A percentile compares a stretch with the other conserved stretches of the same genome.
phyloP scores from a whole-genome alignment of 441 rosid species.

The Populus hybrid region DNA sequence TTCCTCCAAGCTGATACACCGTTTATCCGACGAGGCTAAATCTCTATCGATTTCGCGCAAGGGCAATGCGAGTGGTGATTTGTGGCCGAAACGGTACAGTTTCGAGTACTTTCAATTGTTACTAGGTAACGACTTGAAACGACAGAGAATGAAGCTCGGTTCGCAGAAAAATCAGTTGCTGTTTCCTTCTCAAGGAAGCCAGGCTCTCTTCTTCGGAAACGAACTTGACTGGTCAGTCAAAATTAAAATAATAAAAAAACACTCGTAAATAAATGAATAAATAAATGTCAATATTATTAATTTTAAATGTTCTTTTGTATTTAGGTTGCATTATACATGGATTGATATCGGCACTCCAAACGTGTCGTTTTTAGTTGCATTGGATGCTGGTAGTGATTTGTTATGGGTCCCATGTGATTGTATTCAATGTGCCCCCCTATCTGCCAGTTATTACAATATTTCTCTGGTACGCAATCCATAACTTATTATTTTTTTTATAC shows the following conservation, averaged over 20 bases:
- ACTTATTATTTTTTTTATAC: too few relatives aligned
- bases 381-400: conserved; percentile 83
- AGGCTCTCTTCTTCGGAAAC: conserved; percentile 25
- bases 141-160: conserved; percentile 21
- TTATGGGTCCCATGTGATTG: conserved; percentile 94
- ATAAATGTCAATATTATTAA: background rate
- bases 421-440: conserved; percentile 71
- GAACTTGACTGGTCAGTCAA: conserved; percentile 26
- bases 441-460: conserved; percentile 49
- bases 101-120: conserved; percentile 22
- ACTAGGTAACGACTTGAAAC: conserved; percentile 23
- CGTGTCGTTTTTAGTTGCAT: conserved; percentile 79
- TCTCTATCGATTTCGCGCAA: conserved; percentile 16
- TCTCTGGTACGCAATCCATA: conserved; percentile 49
- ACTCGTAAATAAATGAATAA: background rate
- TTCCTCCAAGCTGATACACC: conserved; percentile 34
- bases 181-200: conserved; percentile 31
- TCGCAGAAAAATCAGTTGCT: conserved; percentile 21
- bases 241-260: background rate
- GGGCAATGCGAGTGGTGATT: conserved; percentile 3
- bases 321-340: conserved; percentile 80
- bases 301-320: background rate
- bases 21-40: conserved; percentile 35
- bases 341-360: conserved; percentile 79
- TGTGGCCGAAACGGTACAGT: conserved; percentile 26